Conservation (phyloP, 495 filamentous ascomycete species). For the Sporormia fimetaria region DNA sequence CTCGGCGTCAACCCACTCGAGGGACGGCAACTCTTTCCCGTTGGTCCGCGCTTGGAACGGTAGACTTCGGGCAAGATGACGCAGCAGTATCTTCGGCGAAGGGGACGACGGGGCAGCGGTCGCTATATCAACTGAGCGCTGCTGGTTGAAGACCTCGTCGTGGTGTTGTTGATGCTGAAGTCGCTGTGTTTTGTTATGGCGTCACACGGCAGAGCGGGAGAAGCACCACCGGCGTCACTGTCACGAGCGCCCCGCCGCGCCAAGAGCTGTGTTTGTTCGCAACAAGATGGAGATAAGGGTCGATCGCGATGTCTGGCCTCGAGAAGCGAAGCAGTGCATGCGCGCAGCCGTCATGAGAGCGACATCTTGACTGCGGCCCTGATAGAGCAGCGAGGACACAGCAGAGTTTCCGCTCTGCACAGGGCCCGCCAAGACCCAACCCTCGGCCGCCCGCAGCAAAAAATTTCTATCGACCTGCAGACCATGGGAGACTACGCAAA, state of each 20-base stretch:
- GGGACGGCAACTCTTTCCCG: slow-evolving; percentile 22
- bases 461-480: slow-evolving; percentile 21
- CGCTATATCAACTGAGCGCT: not conserved
- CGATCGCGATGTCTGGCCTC: no score
- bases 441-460: not conserved
- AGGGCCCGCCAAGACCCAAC: no score
- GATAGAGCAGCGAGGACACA: no score
- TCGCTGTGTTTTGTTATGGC: slow-evolving; percentile 3
- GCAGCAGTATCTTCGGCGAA: slow-evolving; percentile 4
- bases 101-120: not conserved
- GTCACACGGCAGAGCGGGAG: slow-evolving; percentile 4
- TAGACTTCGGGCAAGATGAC: slow-evolving; percentile 2
- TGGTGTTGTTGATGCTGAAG: not conserved
- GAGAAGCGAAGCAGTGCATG: no score
- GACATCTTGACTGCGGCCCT: no score
- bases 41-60: slow-evolving; percentile 22
- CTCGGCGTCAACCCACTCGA: slow-evolving; percentile 22
- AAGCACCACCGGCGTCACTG: not conserved
- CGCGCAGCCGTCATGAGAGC: no score
- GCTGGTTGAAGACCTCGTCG: not conserved
- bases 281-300: no score
- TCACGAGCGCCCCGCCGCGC: no score
- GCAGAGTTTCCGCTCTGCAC: no score
- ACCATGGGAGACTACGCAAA: not conserved
- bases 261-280: no score